phyloP scores from a whole-genome alignment of 805 yeast genomes.

The Yamadazyma akitaensis region DNA sequence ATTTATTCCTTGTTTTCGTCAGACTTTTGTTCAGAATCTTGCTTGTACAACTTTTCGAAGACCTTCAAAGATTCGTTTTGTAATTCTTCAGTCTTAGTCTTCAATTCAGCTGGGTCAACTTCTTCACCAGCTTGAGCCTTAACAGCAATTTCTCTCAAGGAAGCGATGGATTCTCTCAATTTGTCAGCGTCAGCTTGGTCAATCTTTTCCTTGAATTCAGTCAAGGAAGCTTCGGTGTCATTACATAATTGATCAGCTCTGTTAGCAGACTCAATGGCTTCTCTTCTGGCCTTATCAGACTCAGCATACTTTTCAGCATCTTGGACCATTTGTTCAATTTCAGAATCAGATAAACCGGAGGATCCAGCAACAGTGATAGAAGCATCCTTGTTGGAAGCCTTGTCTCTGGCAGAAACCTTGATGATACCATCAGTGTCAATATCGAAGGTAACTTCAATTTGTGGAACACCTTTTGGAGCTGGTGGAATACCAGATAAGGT shows the following conservation, averaged over 20 bases:
- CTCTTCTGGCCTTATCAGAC: conserved; percentile 82
- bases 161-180: conserved; percentile 48
- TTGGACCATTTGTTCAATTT: conserved; percentile 86
- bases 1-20: conserved; percentile 15
- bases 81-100: conserved; percentile 70
- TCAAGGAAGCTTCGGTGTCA: conserved; percentile 47
- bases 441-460: conserved; percentile 91
- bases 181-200: conserved; percentile 46
- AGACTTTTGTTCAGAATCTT: conserved; percentile 27
- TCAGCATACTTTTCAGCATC: conserved; percentile 89
- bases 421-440: conserved; percentile 97
- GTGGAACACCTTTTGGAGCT: conserved; percentile 93
- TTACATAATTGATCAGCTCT: conserved; percentile 74
- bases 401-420: conserved; percentile 91
- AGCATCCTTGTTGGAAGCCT: conserved; percentile 90
- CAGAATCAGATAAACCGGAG: conserved; percentile 85
- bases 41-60: conserved; percentile 59
- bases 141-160: conserved; percentile 63
- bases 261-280: conserved; percentile 80
- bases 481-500: conserved; percentile 94
- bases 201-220: conserved; percentile 46
- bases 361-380: conserved; percentile 96
- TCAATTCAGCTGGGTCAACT: conserved; percentile 60
- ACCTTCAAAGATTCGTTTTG: conserved; percentile 73
- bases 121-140: conserved; percentile 63